These are phyloP conservation scores for Eucalyptus caleyi DNA, from an alignment of 345 rosid genomes.

Conservation along the genomic window DNA sequence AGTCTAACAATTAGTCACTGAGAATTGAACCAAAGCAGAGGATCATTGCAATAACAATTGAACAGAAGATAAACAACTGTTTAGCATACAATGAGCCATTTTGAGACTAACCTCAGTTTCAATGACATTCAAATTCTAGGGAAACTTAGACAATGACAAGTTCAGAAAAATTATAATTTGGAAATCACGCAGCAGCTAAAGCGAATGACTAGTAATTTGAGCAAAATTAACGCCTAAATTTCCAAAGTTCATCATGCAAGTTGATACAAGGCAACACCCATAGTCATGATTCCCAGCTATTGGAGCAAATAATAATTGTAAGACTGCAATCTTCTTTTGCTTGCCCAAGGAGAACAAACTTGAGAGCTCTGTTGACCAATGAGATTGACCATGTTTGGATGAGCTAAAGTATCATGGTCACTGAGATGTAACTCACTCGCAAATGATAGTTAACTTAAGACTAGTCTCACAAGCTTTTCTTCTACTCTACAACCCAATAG, in stretches of 20 bases:
- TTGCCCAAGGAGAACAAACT: background rate
- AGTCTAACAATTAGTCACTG: background rate
- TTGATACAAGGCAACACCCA: background rate
- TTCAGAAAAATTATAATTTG: background rate
- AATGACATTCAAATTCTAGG: background rate
- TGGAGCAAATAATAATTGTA: background rate
- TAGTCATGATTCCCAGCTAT: background rate
- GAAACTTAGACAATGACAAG: background rate
- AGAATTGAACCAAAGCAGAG: background rate
- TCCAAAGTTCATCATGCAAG: background rate
- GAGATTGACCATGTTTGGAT: background rate
- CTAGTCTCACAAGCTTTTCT: background rate
- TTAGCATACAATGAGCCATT: background rate
- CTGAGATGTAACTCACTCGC: background rate
- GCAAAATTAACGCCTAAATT: background rate
- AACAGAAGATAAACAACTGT: background rate
- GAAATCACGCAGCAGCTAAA: background rate
- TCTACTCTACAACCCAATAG: background rate
- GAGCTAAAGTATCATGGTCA: background rate
- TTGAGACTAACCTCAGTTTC: background rate
- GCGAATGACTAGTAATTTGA: background rate
- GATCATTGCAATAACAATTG: background rate
- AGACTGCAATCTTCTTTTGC: background rate
- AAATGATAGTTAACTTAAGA: background rate
- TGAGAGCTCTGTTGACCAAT: background rate